Percentiles rank a stretch among this genome's conserved stretches.
Evolutionary conservation across 371 early-diverging fungal species (phyloP).

Genomic region (Fennellomyces sp.): DNA sequence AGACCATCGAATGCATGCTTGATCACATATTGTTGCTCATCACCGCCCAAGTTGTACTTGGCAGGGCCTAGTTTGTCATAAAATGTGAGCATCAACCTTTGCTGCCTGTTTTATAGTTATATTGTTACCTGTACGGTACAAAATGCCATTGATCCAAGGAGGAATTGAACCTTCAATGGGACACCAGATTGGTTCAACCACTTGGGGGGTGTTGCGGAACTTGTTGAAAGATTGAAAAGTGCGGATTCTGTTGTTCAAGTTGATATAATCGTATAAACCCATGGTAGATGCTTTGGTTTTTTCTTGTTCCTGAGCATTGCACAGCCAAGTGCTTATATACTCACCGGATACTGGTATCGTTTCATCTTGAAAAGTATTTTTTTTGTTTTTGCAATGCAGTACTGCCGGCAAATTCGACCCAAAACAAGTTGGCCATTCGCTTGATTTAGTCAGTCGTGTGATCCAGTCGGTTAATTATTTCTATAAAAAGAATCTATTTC

Average conservation of each 20-base stretch:
- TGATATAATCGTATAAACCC: conserved; percentile 7
- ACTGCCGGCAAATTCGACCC: too few species aligned
- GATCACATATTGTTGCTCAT: conserved; percentile 26
- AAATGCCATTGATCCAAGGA: conserved; percentile 40
- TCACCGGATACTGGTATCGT: too few species aligned
- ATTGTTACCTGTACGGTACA: conserved; percentile 43
- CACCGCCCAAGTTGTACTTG: conserved; percentile 32
- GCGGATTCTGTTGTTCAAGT: background rate
- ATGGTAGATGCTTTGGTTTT: too few species aligned
- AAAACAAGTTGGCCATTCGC: too few species aligned
- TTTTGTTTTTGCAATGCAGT: too few species aligned
- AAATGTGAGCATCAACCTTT: background rate
- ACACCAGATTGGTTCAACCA: conserved; percentile 32
- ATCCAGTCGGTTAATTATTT: too few species aligned
- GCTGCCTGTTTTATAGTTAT: background rate
- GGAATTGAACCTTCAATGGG: conserved; percentile 44
- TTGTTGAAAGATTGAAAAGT: background rate
- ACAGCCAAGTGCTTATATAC: too few species aligned
- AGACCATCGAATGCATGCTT: conserved; percentile 49
- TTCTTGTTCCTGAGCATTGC: too few species aligned
- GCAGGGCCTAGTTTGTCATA: conserved; percentile 29
- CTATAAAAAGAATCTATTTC: too few species aligned
- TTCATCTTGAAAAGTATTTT: too few species aligned
- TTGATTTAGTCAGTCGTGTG: too few species aligned
- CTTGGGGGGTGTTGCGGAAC: conserved; percentile 39